phyloP scores from a whole-genome alignment of 371 early-diverging fungal genomes.

The Rhizopus arrhizus region DNA sequence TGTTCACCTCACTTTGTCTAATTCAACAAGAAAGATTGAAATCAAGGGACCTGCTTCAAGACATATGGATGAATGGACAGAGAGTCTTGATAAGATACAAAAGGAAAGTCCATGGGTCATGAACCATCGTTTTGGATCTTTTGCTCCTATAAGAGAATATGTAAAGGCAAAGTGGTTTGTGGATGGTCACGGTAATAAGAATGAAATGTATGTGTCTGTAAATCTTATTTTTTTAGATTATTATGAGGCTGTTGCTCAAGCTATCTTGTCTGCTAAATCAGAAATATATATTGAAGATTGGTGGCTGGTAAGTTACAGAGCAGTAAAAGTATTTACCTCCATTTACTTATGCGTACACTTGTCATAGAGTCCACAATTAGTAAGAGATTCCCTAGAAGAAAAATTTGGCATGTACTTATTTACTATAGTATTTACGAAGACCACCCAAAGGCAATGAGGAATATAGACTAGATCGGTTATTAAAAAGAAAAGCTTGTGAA shows the following conservation, averaged over 20 bases:
- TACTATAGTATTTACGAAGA: constrained; percentile 70
- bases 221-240: constrained; percentile 56
- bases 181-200: constrained; percentile 64
- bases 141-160: constrained; percentile 75
- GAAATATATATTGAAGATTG: constrained; percentile 89
- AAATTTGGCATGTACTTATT: background rate
- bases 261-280: constrained; percentile 74
- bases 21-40: constrained; percentile 61
- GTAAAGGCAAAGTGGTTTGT: constrained; percentile 77
- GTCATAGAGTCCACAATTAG: constrained; percentile 67
- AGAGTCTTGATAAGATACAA: constrained; percentile 55
- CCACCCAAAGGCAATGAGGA: constrained; percentile 74
- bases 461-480: constrained; percentile 80
- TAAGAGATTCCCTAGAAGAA: constrained; percentile 17
- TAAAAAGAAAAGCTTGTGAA: constrained; percentile 82
- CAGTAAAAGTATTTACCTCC: too few species aligned
- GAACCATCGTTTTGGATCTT: constrained; percentile 71
- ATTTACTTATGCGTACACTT: too few species aligned
- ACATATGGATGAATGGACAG: constrained; percentile 66
- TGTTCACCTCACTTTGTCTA: constrained; percentile 45
- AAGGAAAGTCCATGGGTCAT: constrained; percentile 69
- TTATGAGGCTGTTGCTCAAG: constrained; percentile 76
- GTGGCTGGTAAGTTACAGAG: constrained; percentile 62
- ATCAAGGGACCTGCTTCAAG: constrained; percentile 66
- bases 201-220: background rate